Evolutionary conservation across 371 early-diverging fungal genomes (phyloP).

Genomic region (Synchytrium microbalum): DNA sequence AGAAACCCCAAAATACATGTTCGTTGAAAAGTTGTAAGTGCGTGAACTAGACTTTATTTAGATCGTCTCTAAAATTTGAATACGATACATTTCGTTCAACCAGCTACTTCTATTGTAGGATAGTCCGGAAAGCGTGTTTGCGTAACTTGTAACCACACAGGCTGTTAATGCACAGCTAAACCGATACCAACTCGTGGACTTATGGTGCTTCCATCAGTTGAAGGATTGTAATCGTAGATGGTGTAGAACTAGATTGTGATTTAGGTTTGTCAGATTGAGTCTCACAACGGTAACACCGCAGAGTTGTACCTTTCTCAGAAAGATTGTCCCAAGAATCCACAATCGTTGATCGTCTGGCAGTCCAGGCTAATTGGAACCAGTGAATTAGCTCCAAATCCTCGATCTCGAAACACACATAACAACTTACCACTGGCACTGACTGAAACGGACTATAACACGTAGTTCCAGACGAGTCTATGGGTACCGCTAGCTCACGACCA

Average conservation of each 20-base stretch:
- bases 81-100: no score
- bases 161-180: neutral
- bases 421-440: neutral
- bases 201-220: neutral
- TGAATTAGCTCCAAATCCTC: no score
- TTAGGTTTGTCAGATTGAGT: neutral
- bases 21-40: no score
- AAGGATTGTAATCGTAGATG: neutral
- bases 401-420: neutral
- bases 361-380: neutral
- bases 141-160: no score
- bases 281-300: no score
- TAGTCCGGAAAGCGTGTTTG: no score
- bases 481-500: neutral
- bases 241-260: neutral
- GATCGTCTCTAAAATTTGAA: no score
- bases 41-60: no score
- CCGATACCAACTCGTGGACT: neutral
- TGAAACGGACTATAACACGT: neutral
- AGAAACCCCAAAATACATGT: no score
- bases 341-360: neutral
- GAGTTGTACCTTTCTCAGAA: neutral
- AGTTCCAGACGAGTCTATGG: neutral
- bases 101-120: no score
- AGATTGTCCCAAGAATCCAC: neutral